Evolutionary conservation across 805 yeast species (phyloP), one percentile per base, ranked within the genome.

Genomic region (Barnettozyma vustinii): DNA sequence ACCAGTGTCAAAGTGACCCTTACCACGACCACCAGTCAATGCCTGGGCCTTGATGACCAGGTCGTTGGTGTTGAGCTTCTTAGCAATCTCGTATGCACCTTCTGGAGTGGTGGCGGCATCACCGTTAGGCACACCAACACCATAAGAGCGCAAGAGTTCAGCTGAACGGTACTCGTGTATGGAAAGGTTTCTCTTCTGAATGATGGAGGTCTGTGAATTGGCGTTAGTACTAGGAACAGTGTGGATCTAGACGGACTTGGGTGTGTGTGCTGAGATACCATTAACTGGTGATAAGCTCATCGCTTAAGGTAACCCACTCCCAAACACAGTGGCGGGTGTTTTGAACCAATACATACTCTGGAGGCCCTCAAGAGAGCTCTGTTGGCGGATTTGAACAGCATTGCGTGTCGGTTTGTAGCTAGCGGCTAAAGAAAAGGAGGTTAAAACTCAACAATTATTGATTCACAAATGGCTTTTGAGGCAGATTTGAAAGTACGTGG

Each of bases 1-100:
- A 46, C 99, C 99, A 62, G 83, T 83, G 73, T 91, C 97, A 58
- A 94, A 91, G 71, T 88, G 91, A 56, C 99, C 99, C 72, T 94
- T 94, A 73, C 99, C 99, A 74, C 99, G 84, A 66, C 99, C 99
- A 74, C 99, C 99, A 51, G 99, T 91, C 64, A 94, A 79, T 44
- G 97, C 97, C 75, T 94, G 99, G 53, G 99, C 99, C 77, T 94
- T 94, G 70, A 94, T 79, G 55, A 94, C 99, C 71, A 94, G 75
- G 62, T 87, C 95, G 63, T 83, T 82, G 57, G 87, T 77, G 59
- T 79, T 77, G 64, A 94, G 77, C 50, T 75, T 71, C 72, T 83
- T 79, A 59, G 98, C 98, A 47, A 84, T 82, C 51, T 83, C 76
- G 68, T 68, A 87, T 40, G 98, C 98, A 56, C 85, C 96, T 63